Evolutionary conservation across 192 early-diverging fungal species (phyloP), one percentile per base, ranked within the genome.

Genomic region (Coemansia brasiliensis): DNA sequence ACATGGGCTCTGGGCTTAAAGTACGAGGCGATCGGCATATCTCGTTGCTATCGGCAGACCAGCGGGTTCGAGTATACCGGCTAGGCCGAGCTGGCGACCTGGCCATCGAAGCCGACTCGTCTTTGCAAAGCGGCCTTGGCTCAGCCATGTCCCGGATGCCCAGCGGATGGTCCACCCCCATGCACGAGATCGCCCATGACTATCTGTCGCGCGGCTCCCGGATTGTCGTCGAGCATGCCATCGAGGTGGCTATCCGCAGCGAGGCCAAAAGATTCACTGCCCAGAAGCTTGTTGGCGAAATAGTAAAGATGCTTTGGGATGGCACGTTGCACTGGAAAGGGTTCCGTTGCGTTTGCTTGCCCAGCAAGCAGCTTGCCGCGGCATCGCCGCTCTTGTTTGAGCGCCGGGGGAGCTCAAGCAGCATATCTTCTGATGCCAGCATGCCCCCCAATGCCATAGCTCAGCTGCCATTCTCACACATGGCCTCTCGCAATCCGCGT

Each of bases 201-300:
- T 75, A 75, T 24, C 22, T 74, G 51, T 53, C 63, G 6, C 55
- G 66, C 42, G 59, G 67, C 15, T 58, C 72, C 41, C 65, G 62
- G 15, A 53, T 69, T 1, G 43, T 69, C 18, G 58, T 48, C 1
- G 72, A 75, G 52, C 72, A 57, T 0, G 58, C 61, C 13, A 45
- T 74, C 9, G 65, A 74, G 37, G 72, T 67, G 32, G 65, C 70
- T 11, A 67, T 67, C 3, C 63, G 70, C 37, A 66, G 58, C 53
- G 70, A 73, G 39, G 70, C 70, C 29, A 73, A 73, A 22, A 49
- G 70, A 13, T 73, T 73, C 55, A 66, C 63, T 18, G 70, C 64
- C 3, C 63, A 65, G 32, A 58, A 57, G 51, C 59, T 61, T 5
- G 70, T 73, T 16, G 59, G 54, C 32, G 63, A 66, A 25, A 48